Base-by-base conservation (phyloP, 768 basidiomycete species). In the Calocera viscosa region DNA sequence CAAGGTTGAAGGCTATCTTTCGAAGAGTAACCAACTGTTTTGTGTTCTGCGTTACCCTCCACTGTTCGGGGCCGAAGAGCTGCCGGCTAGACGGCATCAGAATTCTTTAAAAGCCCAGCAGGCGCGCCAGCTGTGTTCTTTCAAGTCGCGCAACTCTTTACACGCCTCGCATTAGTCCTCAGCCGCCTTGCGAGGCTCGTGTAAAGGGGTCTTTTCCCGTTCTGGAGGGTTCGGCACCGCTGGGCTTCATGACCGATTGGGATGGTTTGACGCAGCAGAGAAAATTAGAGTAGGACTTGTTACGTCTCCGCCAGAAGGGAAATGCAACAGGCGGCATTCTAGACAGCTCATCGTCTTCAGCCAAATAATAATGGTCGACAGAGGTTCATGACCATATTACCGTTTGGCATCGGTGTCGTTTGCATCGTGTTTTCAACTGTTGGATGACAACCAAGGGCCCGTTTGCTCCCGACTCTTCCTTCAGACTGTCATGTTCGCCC, bases 401-500 rank as follows among this genome's bases (percentile, higher is more conserved):
- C 12, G 24, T 24, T 16, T 7, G 24, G 24, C 14, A 11, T 60
- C 30, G 24, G 53, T 28, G 10, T 26, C 16, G 19, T 28, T 22
- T 60, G 14, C 53, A n/a, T n/a, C n/a, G n/a, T n/a, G n/a, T n/a
- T n/a, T 26, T 28, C 53, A 32, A 10, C 26, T 28, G 30, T 7
- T 8, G 5, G 53, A 60, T 17, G 3, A 47, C 19, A 32, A 5
- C 5, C 53, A 14, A 60, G 30, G 43, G 43, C 35, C 19, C 43
- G 43, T 32, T 60, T 32, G 30, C 53, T 32, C 53, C 14, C 53
- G 53, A 32, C 53, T 32, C 30, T 60, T 12, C 14, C 26, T n/a
- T 32, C 24, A 60, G 2, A 26, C 53, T 26, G 53, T 64, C 43
- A 67, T 63, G 33, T 67, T 49, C 63, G 64, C 67, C n/a, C 38